Conservation (phyloP, 306 rosid genomes). For the Ochetophila trinervis region DNA sequence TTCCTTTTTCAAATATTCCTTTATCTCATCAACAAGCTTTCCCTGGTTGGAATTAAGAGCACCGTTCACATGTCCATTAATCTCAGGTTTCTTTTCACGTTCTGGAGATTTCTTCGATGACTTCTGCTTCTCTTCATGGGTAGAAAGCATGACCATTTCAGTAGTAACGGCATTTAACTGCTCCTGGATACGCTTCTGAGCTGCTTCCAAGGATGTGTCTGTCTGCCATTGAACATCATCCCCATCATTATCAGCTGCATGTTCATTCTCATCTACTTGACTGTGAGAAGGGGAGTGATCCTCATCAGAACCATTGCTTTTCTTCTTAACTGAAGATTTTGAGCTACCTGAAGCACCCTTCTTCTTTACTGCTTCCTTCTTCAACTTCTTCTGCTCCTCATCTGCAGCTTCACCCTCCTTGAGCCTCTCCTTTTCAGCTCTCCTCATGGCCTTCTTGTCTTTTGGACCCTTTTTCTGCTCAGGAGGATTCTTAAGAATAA, state of each 20-base stretch:
- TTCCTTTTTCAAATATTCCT: slow-evolving; percentile 43
- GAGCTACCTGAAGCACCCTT: slow-evolving; percentile 43
- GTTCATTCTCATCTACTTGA: slow-evolving; percentile 48
- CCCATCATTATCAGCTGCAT: slow-evolving; percentile 23
- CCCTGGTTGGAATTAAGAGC: slow-evolving; percentile 17
- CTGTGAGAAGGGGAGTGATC: slow-evolving; percentile 57
- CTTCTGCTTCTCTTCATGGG: slow-evolving; percentile 44
- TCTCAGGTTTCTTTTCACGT: slow-evolving; percentile 16
- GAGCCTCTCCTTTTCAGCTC: slow-evolving; percentile 77
- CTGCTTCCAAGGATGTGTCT: slow-evolving; percentile 70
- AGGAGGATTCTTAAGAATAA: slow-evolving; percentile 75
- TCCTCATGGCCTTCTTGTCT: slow-evolving; percentile 78
- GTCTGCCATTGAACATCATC: slow-evolving; percentile 74
- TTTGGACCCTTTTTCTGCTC: slow-evolving; percentile 66
- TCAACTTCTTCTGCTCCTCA: slow-evolving; percentile 60
- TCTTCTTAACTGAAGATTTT: slow-evolving; percentile 49
- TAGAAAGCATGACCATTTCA: slow-evolving; percentile 77
- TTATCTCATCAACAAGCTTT: slow-evolving; percentile 39
- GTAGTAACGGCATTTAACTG: slow-evolving; percentile 72
- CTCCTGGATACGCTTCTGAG: slow-evolving; percentile 66
- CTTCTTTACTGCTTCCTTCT: slow-evolving; percentile 58
- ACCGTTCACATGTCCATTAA: slow-evolving; percentile 30
- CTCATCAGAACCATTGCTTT: slow-evolving; percentile 56
- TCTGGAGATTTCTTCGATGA: slow-evolving; percentile 38
- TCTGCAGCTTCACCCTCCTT: slow-evolving; percentile 81